Percentiles rank a stretch among this genome's conserved stretches.
Evolutionary conservation across 805 yeast genomes (phyloP).

Genomic region (Candida suzukii): DNA sequence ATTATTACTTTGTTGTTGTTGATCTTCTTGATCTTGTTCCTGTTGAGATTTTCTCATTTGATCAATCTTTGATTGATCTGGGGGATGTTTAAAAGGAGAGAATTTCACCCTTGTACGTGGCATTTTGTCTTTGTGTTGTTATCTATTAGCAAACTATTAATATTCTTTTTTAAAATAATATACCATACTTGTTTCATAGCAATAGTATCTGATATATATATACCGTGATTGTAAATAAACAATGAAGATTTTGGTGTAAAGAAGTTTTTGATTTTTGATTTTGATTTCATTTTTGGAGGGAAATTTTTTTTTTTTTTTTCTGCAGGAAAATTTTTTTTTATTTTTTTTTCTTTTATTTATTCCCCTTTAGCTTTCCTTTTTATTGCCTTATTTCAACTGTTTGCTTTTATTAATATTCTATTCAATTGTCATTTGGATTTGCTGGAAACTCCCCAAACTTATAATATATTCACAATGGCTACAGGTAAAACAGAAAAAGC

Average conservation of each 20-base stretch:
- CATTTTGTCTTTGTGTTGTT: neutral
- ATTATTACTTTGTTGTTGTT: neutral
- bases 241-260: too few relatives aligned
- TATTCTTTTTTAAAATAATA: too few relatives aligned
- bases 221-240: too few relatives aligned
- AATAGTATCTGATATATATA: too few relatives aligned
- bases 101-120: neutral
- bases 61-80: neutral
- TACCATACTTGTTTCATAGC: too few relatives aligned
- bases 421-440: neutral
- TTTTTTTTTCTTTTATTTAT: neutral
- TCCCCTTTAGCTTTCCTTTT: neutral
- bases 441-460: too few relatives aligned
- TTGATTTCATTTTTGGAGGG: neutral
- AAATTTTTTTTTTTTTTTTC: neutral
- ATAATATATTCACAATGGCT: slow-evolving; percentile 53
- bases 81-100: neutral
- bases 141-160: too few relatives aligned
- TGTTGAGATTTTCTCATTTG: neutral
- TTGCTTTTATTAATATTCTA: neutral
- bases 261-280: neutral
- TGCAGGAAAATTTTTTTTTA: neutral
- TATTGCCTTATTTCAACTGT: neutral
- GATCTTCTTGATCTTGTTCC: neutral
- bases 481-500: slow-evolving; percentile 85